Evolutionary conservation across 306 rosid species (phyloP), one percentile per base, ranked within the genome.

Genomic region (Cicer bijugum): DNA sequence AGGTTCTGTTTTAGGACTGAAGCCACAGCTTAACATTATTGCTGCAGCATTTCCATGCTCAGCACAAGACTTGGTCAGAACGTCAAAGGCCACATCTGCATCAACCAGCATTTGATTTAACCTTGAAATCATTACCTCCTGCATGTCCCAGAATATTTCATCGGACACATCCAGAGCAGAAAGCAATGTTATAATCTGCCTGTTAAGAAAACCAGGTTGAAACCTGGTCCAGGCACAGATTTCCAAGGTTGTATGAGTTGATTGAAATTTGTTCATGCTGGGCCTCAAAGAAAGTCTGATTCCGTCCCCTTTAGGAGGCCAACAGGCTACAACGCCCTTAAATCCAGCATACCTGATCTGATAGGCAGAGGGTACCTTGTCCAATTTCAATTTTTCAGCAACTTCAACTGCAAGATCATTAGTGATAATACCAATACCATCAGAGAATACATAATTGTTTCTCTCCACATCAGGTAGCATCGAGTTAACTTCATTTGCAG

Each of bases 21-120:
- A 93, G 70, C 98, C 97, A 17, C 90, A 96, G 76, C 96, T 93
- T 78, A 93, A 83, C 98, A 93, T 93, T 64, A 93, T 84, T 75
- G 97, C 92, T 11, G 96, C 96, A 6, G 84, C 88, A 80, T 88
- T 88, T 79, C 94, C 98, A 76, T 89, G 89, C 40, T 89, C 96
- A 15, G 92, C 87, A 82, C 97, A 92, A 45, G 97, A 92, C 46
- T 84, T 82, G 1, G 89, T 92, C 10, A 92, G 92, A 72, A 92
- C 91, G 53, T 92, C 88, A 76, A 81, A 88, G 0, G 96, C 97
- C 40, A 84, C 88, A 46, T 89, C 92, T 14, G 82, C 76, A 43
- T 90, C 88, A 15, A 72, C 81, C 39, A 86, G 84, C 92, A 92
- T 85, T 78, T 74, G 75, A 72, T 82, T 84, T 63, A 92, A 80